phyloP scores from a whole-genome alignment of 148 eudicot genomes.

The Euryodendron excelsum region DNA sequence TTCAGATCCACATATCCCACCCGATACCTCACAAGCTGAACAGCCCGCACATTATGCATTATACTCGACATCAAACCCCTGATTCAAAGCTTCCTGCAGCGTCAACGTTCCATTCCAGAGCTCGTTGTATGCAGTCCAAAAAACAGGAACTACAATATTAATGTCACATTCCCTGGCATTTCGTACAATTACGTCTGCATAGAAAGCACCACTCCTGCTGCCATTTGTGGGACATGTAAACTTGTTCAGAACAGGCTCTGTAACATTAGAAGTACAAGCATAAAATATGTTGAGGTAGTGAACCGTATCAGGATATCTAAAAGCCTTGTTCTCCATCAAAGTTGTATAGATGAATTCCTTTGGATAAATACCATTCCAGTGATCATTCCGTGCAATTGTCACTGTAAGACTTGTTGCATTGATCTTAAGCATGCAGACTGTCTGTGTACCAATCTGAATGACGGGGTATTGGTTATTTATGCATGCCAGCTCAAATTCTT shows the following conservation, averaged over 20 bases:
- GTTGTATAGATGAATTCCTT: neutral
- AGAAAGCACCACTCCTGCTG: neutral
- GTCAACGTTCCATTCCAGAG: neutral
- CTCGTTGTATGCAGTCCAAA: neutral
- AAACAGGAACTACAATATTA: neutral
- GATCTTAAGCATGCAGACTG: neutral
- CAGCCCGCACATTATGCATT: neutral
- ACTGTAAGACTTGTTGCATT: neutral
- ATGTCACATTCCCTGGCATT: neutral
- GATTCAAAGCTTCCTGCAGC: neutral
- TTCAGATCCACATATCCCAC: neutral
- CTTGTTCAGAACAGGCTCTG: neutral
- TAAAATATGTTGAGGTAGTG: neutral
- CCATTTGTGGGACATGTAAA: neutral
- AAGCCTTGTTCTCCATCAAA: neutral
- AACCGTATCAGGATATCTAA: neutral
- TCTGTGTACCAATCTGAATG: neutral
- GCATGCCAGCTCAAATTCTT: constrained; percentile 21
- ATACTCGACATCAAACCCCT: neutral
- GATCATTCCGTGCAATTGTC: neutral
- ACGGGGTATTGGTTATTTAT: neutral
- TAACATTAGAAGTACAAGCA: neutral
- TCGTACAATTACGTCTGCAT: neutral
- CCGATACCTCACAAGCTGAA: neutral
- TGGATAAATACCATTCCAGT: neutral